These are phyloP conservation scores for Coemansia asiatica DNA, from an alignment of 192 early-diverging fungal species.

Conservation along the genomic window DNA sequence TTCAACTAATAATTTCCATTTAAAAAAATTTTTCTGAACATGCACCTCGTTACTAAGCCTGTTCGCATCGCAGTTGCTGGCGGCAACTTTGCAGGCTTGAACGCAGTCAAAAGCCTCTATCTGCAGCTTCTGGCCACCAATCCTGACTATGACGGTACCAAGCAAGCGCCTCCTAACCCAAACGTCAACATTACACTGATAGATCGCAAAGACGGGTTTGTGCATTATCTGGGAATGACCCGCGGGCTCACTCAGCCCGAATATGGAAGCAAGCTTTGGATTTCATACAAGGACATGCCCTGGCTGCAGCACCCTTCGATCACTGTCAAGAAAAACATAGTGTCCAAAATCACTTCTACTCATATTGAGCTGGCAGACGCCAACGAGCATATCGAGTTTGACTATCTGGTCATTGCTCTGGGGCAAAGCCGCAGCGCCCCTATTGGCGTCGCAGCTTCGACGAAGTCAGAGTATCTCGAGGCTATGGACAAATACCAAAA, in stretches of 20 bases:
- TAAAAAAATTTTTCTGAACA: neutral
- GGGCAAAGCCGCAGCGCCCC: conserved; percentile 40
- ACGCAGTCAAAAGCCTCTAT: conserved; percentile 35
- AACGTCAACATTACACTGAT: conserved; percentile 42
- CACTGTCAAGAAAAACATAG: conserved; percentile 22
- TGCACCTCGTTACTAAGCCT: conserved; percentile 26
- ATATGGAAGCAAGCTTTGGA: conserved; percentile 37
- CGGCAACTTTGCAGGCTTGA: conserved; percentile 49
- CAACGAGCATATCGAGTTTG: conserved; percentile 28
- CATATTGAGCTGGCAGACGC: conserved; percentile 34
- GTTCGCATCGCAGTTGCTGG: conserved; percentile 47
- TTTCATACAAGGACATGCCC: conserved; percentile 32
- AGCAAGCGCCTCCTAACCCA: conserved; percentile 37
- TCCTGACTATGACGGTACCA: conserved; percentile 40
- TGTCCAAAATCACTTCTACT: conserved; percentile 23
- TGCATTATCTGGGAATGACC: conserved; percentile 44
- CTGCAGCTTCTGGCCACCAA: conserved; percentile 38
- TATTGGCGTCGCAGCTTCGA: conserved; percentile 28
- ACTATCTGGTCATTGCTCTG: conserved; percentile 47
- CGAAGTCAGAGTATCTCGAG: conserved; percentile 30
- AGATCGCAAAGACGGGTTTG: conserved; percentile 41
- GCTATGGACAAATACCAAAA: conserved; percentile 21
- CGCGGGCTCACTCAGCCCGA: conserved; percentile 32
- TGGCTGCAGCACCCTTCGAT: conserved; percentile 44
- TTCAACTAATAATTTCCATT: neutral